Evolutionary conservation across 257 asterid species (phyloP), one percentile per base, ranked within the genome.

Genomic region (Solanum verrucosum): DNA sequence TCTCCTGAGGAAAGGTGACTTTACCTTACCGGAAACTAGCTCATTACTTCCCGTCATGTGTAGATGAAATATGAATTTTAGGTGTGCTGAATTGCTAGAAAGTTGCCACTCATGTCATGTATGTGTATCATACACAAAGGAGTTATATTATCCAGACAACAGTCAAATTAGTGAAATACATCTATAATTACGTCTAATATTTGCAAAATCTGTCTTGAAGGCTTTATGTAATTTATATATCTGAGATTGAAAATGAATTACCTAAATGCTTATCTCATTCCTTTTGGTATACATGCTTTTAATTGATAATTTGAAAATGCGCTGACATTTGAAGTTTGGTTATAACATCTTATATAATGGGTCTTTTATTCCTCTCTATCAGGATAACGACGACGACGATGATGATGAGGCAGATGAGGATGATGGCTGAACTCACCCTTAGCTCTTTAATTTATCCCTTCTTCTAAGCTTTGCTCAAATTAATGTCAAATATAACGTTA

Each of bases 321-420:
- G 3, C 5, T 1, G 42, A 18, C 86, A 46, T 27, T 31, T 82
- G 44, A 49, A 82, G 86, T 49, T 49, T 82, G 88, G 14, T 56
- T n/a, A 73, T 37, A 70, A 27, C 3, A 84, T 91, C 33, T 91
- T 44, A 15, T 92, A 84, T 4, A 82, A 90, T 3, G 92, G 6
- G 44, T 49, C 6, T 31, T 12, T 31, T 31, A 31, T 82, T 82
- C 42, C 20, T 82, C 14, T 82, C 5, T n/a, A 82, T 52, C 86
- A 67, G 5, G 93, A 78, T 44, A 90, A 81, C 1, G 88, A 82
- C 0, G 88, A 82, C 1, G 89, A 82, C 0, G 92, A 86, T 0
- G 92, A 87, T 20, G 90, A 89, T 49, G 90, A 84, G 65, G 70
- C 40, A 11, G 90, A 46, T 46, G 90, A 88, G 49, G 88, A 86